A percentile compares a stretch with the other conserved stretches of the same genome.
These are phyloP conservation scores for Sporothrix sp. DNA, from an alignment of 2,329 filamentous ascomycete genomes.

Conservation along the genomic window DNA sequence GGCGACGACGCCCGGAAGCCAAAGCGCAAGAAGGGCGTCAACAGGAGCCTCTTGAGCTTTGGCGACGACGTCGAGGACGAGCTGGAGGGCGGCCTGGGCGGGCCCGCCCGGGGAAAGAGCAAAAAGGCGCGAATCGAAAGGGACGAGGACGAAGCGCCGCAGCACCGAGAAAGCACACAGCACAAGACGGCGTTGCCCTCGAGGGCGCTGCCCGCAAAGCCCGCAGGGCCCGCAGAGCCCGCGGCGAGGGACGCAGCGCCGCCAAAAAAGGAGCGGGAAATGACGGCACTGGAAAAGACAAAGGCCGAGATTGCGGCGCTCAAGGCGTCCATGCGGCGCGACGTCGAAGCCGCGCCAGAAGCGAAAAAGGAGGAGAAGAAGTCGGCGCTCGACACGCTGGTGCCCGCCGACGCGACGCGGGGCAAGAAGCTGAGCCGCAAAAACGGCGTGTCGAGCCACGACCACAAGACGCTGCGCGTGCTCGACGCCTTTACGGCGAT, in stretches of 20 bases:
- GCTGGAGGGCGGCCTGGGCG: constrained; percentile 25
- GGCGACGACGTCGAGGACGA: constrained; percentile 54
- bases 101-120: constrained; percentile 22
- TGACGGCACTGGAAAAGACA: constrained; percentile 54
- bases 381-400: constrained; percentile 61
- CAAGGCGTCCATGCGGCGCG: constrained; percentile 72
- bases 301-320: constrained; percentile 74
- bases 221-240: neutral
- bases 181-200: constrained; percentile 5
- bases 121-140: constrained; percentile 16
- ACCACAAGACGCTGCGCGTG: constrained; percentile 56
- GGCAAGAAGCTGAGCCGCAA: constrained; percentile 55
- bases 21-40: constrained; percentile 53
- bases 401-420: constrained; percentile 59
- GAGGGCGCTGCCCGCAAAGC: neutral
- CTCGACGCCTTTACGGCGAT: constrained; percentile 73
- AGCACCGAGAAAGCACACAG: neutral
- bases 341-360: constrained; percentile 38
- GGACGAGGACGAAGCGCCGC: neutral
- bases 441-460: constrained; percentile 43
- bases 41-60: constrained; percentile 69
- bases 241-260: constrained; percentile 10
- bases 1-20: constrained; percentile 44
- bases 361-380: constrained; percentile 47
- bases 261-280: constrained; percentile 22